Evolutionary conservation across 441 rosid genomes (phyloP).

Genomic region (Macaranga tanarius): DNA sequence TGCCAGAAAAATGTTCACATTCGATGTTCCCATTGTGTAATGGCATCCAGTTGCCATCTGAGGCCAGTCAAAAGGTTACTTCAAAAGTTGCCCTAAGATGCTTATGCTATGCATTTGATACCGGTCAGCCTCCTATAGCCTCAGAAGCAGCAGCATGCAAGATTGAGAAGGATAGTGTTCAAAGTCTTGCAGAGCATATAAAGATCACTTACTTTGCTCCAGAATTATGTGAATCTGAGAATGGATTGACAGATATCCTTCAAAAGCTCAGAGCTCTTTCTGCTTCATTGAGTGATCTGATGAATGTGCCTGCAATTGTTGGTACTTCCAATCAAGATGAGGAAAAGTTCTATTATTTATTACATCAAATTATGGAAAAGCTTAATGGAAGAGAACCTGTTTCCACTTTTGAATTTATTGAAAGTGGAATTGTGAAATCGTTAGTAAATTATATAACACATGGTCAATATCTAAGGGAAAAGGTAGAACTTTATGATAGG

Average conservation of each 20-base stretch:
- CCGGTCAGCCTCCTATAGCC: conserved; percentile 37
- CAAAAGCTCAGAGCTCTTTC: conserved; percentile 71
- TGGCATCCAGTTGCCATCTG: conserved; percentile 49
- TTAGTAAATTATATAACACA: conserved; percentile 65
- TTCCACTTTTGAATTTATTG: conserved; percentile 91
- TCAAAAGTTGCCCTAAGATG: conserved; percentile 63
- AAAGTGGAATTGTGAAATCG: conserved; percentile 85
- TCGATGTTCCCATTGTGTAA: conserved; percentile 43
- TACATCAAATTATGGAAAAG: conserved; percentile 58
- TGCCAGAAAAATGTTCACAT: conserved; percentile 57
- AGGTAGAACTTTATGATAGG: conserved; percentile 34
- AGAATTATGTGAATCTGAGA: conserved; percentile 55
- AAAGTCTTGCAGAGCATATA: conserved; percentile 66
- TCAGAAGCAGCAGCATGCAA: conserved; percentile 58
- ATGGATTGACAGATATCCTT: conserved; percentile 83
- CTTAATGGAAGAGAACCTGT: conserved; percentile 81
- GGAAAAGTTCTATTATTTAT: conserved; percentile 48
- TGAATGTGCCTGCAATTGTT: conserved; percentile 32
- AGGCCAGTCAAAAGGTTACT: conserved; percentile 47
- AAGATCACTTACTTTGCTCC: conserved; percentile 59
- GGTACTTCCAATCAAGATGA: conserved; percentile 42
- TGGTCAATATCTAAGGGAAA: conserved; percentile 52
- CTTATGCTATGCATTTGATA: conserved; percentile 77
- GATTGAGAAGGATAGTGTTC: conserved; percentile 66
- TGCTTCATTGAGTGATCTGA: conserved; percentile 54